Conservation (phyloP, 257 asterid genomes). For the Nicotiana noctiflora region DNA sequence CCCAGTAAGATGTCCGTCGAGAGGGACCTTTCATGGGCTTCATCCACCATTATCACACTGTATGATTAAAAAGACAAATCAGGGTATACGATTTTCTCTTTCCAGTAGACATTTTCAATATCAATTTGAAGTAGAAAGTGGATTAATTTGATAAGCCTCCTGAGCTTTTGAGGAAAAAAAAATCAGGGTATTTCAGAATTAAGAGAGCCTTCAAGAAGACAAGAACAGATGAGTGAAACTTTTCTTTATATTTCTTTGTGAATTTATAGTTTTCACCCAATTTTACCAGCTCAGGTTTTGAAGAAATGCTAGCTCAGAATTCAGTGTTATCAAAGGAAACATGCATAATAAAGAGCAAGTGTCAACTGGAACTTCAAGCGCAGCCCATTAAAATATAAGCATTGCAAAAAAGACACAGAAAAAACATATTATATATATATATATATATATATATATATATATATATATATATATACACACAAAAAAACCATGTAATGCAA, state of each 20-base stretch:
- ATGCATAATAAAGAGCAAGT: not conserved
- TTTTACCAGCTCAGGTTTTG: not conserved
- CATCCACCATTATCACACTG: constrained; percentile 98
- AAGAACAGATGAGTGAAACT: not conserved
- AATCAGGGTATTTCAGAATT: not conserved
- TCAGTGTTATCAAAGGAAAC: not conserved
- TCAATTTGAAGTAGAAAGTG: not conserved
- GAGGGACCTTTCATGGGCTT: constrained; percentile 96
- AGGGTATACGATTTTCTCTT: not conserved
- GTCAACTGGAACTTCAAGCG: not conserved
- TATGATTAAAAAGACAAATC: not conserved
- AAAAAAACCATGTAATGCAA: not conserved
- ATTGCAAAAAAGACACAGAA: not conserved
- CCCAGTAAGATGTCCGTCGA: constrained; percentile 91
- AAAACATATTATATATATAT: not conserved
- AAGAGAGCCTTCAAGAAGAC: not conserved
- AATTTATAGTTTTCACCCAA: not conserved
- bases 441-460: not conserved
- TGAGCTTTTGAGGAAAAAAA: not conserved
- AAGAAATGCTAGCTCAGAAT: not conserved
- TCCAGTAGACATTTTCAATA: not conserved
- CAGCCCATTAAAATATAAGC: not conserved
- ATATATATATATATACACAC: not conserved
- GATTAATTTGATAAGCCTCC: not conserved
- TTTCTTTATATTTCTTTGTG: not conserved